A percentile compares a stretch with the other conserved stretches of the same genome.
Conservation (phyloP, 192 early-diverging fungal genomes). For the Coemansia sp. region DNA sequence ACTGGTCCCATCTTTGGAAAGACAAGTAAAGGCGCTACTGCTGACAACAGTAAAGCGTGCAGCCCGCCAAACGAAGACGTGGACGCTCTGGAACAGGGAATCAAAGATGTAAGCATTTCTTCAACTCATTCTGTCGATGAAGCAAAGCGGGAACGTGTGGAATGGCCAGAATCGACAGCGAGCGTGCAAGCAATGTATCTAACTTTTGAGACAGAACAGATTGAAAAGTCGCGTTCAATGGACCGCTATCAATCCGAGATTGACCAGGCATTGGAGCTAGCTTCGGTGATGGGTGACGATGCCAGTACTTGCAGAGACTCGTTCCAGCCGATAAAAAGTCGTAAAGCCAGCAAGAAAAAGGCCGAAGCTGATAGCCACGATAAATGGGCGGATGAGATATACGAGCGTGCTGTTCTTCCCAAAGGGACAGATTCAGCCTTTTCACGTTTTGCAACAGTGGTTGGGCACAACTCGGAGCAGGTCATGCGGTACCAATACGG, state of each 20-base stretch:
- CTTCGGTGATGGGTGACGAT: not conserved
- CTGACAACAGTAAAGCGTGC: not conserved
- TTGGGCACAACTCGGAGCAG: slow-evolving; percentile 76
- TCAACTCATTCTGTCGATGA: not conserved
- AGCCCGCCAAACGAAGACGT: not conserved
- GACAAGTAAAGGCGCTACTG: not conserved
- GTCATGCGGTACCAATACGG: slow-evolving; percentile 78
- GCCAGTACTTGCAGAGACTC: not conserved
- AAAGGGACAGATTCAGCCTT: slow-evolving; percentile 79
- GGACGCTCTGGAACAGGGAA: not conserved
- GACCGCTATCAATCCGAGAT: slow-evolving; percentile 30
- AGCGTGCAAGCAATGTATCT: slow-evolving; percentile 28
- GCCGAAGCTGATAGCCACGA: slow-evolving; percentile 36
- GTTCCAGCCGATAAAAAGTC: not conserved
- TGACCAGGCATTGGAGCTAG: slow-evolving; percentile 28
- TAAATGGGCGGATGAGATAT: slow-evolving; percentile 77
- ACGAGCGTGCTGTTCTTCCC: slow-evolving; percentile 72
- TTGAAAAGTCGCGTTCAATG: slow-evolving; percentile 5
- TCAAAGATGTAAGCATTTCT: not conserved
- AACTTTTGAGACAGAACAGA: slow-evolving; percentile 30
- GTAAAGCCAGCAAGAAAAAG: not conserved
- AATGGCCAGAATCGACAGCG: slow-evolving; percentile 21
- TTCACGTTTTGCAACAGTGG: slow-evolving; percentile 72
- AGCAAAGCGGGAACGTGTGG: slow-evolving; percentile 8
- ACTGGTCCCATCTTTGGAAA: slow-evolving; percentile 31